Percentiles rank a stretch among this genome's conserved stretches.
phyloP scores from a whole-genome alignment of 345 rosid genomes.

The Firmiana major region DNA sequence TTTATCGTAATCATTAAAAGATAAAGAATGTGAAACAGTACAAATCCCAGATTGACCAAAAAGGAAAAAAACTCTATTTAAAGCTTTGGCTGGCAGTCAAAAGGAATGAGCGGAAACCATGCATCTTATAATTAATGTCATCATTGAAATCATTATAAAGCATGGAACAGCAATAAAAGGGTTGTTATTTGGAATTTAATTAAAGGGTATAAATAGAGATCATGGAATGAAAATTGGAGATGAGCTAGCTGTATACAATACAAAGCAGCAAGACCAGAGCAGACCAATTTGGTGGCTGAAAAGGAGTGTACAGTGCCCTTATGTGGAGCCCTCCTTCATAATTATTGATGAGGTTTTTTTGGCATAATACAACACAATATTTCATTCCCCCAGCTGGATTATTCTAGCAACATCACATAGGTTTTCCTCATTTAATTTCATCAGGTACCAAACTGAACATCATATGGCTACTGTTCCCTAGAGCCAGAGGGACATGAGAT shows the following conservation, averaged over 20 bases:
- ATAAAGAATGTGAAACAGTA: background rate
- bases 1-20: background rate
- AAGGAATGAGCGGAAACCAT: background rate
- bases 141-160: background rate
- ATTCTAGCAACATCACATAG: background rate
- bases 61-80: too few species aligned
- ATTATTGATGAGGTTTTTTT: constrained; percentile 10
- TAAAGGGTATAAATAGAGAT: too few species aligned
- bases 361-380: constrained; percentile 6
- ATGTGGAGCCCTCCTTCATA: constrained; percentile 24
- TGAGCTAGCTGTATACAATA: too few species aligned
- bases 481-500: background rate
- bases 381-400: constrained; percentile 25
- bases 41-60: background rate
- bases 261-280: too few species aligned
- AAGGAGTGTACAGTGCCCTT: too few species aligned
- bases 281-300: too few species aligned
- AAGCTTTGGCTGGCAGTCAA: background rate
- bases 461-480: constrained; percentile 26
- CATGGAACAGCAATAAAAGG: too few species aligned
- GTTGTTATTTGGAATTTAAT: too few species aligned
- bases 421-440: background rate
- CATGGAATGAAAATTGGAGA: background rate
- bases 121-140: background rate
- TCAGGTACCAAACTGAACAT: constrained; percentile 13